These are phyloP conservation scores for Tolypocladium paradoxum DNA, from an alignment of 2,329 filamentous ascomycete genomes.

Conservation along the genomic window DNA sequence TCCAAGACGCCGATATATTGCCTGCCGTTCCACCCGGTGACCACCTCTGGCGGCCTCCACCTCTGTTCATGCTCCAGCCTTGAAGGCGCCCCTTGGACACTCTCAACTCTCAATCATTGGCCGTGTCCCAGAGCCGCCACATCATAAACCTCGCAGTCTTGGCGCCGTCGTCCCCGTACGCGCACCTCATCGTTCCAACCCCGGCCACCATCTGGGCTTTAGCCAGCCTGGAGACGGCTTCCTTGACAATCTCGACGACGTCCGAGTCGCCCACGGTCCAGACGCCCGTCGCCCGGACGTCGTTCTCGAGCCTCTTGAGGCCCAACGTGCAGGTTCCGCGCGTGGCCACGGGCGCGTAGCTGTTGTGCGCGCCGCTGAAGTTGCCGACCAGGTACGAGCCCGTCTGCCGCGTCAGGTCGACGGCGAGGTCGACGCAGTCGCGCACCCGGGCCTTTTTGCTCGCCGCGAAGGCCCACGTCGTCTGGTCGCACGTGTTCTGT, in stretches of 20 bases:
- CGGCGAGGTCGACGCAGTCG: background rate
- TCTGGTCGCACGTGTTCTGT: background rate
- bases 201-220: background rate
- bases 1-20: no score
- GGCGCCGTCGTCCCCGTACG: background rate
- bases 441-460: background rate
- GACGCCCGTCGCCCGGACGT: background rate
- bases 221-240: background rate
- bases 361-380: background rate
- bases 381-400: background rate
- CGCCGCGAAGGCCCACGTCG: background rate
- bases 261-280: background rate
- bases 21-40: no score
- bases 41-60: background rate
- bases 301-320: background rate
- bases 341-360: background rate
- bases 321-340: background rate
- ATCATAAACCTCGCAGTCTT: background rate
- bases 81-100: background rate
- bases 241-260: background rate
- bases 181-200: background rate
- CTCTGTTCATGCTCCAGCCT: background rate
- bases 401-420: background rate
- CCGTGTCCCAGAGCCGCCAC: background rate
- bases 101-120: background rate